Base-by-base conservation (phyloP, 345 rosid genomes). In the Gossypium herbaceum region DNA sequence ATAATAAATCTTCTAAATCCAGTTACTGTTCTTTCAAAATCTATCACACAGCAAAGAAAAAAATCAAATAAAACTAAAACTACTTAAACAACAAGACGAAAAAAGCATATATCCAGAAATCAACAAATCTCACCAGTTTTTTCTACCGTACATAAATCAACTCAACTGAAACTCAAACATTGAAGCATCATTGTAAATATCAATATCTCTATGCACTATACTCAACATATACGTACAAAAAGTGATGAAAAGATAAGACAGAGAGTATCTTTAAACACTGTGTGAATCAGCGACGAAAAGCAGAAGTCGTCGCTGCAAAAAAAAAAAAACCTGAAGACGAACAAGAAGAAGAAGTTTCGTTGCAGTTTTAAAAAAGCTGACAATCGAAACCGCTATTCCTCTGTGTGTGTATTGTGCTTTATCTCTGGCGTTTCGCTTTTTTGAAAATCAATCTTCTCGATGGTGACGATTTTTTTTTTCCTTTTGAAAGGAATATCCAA, bases 401-500 rank as follows among this genome's bases (percentile, higher is more conserved):
- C 51, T 12, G 2, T 34, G 41, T 34, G 41, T 34, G 41, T 34
- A 34, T 34, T 34, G 41, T 34, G 41, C 7, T 34, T 34, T 34
- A 34, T 11, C 72, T 60, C 52, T 66, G 63, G 72, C 45, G 45
- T n/a, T 43, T 43, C 54, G 68, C 57, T 54, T 19, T 19, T 75
- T 69, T 54, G 56, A 15, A 9, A 79, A 81, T 72, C 83, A 81
- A 58, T 62, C 72, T 72, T 52, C 73, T 45, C 22, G 73, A 45
- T 74, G 70, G 66, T 75, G 74, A 84, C 73, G 80, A 77, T 34
- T 34, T 34, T 34, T 34, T 29, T 29, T 19, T 58, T 77, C 73
- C 20, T 34, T 19, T 59, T 75, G 80, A 77, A 76, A 70, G 69
- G 83, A 84, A 75, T 82, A 85, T 76, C 20, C 60, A 68, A 66